phyloP scores from a whole-genome alignment of 371 early-diverging fungal species.

The Mucor sp. region DNA sequence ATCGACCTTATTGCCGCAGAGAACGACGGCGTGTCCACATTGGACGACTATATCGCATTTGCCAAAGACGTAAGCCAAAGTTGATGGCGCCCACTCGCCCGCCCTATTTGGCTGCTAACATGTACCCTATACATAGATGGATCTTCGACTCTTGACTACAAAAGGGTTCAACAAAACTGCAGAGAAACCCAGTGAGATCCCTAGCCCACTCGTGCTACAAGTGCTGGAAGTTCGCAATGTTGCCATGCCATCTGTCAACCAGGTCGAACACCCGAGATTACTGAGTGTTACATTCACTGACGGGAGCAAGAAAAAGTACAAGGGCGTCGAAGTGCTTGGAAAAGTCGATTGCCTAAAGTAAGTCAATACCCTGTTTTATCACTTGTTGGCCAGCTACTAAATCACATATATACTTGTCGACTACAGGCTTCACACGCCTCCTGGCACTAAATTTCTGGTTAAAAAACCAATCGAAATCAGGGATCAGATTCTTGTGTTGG shows the following conservation, averaged over 20 bases:
- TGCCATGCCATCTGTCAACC: conserved; percentile 37
- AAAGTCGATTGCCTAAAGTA: conserved; percentile 40
- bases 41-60: conserved; percentile 28
- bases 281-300: conserved; percentile 38
- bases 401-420: background rate
- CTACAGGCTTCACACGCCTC: conserved; percentile 39
- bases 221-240: conserved; percentile 38
- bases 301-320: conserved; percentile 40
- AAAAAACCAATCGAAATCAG: conserved; percentile 35
- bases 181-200: conserved; percentile 14
- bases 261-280: conserved; percentile 39
- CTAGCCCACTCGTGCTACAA: conserved; percentile 38
- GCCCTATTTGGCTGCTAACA: background rate
- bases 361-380: background rate
- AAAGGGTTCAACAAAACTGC: conserved; percentile 28
- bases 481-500: conserved; percentile 36
- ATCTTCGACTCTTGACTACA: conserved; percentile 33
- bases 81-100: too few species aligned
- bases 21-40: background rate
- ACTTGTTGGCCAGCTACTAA: background rate
- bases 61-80: conserved; percentile 39
- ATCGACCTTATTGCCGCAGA: conserved; percentile 11
- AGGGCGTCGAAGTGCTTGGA: conserved; percentile 36
- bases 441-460: conserved; percentile 46
- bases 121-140: conserved; percentile 20